phyloP scores from a whole-genome alignment of 108 stramenopile genomes.

The Asterionellopsis glacialis region DNA sequence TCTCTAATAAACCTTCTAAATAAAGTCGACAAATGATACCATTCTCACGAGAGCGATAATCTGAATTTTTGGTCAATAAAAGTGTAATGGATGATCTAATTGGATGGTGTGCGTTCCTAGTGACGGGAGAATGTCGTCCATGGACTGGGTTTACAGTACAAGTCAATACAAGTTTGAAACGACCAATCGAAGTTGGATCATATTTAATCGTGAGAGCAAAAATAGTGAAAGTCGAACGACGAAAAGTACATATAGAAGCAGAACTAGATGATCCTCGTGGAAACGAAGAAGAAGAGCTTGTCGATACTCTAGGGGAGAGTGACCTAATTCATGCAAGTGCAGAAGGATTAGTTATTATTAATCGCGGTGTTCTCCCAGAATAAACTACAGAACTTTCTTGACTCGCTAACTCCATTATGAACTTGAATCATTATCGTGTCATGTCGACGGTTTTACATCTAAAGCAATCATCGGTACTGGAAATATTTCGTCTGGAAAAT shows the following conservation, averaged over 20 bases:
- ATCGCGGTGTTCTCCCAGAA: slow-evolving; percentile 31
- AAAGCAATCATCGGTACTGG: slow-evolving; percentile 87
- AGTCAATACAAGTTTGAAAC: slow-evolving; percentile 58
- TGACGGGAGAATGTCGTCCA: slow-evolving; percentile 51
- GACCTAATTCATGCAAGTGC: slow-evolving; percentile 45
- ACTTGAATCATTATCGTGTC: background rate
- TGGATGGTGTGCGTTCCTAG: slow-evolving; percentile 78
- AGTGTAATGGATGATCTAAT: slow-evolving; percentile 78
- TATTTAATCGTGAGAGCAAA: slow-evolving; percentile 42
- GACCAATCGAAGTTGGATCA: slow-evolving; percentile 54
- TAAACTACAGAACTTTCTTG: background rate
- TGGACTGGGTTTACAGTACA: slow-evolving; percentile 88
- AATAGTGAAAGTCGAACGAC: slow-evolving; percentile 50
- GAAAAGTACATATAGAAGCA: slow-evolving; percentile 64
- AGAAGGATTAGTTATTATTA: slow-evolving; percentile 69
- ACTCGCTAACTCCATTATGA: background rate
- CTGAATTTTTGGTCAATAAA: slow-evolving; percentile 4
- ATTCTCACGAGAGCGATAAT: no score
- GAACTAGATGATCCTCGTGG: slow-evolving; percentile 26
- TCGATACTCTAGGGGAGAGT: slow-evolving; percentile 3
- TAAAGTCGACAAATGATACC: no score
- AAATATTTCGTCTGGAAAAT: slow-evolving; percentile 86
- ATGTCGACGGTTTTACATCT: background rate
- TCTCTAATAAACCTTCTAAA: no score
- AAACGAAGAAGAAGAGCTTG: slow-evolving; percentile 8